Evolutionary conservation across 1,284 basidiomycete genomes (phyloP).

Genomic region (Moesziomyces sp.): DNA sequence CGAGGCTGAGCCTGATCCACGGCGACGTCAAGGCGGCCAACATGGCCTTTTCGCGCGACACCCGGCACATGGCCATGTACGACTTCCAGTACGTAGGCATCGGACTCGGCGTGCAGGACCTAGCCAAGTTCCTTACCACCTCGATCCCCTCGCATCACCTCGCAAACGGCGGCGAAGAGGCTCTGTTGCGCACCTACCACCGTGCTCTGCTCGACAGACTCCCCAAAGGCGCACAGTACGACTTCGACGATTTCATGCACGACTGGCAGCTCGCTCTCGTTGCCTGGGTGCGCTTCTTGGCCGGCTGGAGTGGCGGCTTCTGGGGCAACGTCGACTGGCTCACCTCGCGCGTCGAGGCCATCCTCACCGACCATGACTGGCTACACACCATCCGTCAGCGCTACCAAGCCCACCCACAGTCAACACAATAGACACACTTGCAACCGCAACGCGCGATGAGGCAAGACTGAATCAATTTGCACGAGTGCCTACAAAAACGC

Average conservation of each 20-base stretch:
- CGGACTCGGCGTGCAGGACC: slow-evolving; percentile 44
- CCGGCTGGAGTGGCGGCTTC: slow-evolving; percentile 49
- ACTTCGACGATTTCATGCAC: slow-evolving; percentile 14
- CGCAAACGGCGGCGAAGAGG: slow-evolving; percentile 8
- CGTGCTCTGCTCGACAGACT: not conserved
- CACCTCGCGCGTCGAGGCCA: slow-evolving; percentile 15
- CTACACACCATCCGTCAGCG: slow-evolving; percentile 4
- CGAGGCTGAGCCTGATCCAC: slow-evolving; percentile 35
- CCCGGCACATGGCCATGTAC: slow-evolving; percentile 35
- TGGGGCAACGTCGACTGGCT: slow-evolving; percentile 54
- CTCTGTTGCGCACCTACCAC: slow-evolving; percentile 32
- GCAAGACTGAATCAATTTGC: slow-evolving; percentile 1
- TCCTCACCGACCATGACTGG: slow-evolving; percentile 35
- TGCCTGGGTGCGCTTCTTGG: slow-evolving; percentile 47
- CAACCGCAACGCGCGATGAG: not conserved
- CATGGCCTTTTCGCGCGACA: slow-evolving; percentile 39
- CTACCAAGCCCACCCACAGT: not conserved
- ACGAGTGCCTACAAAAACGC: not conserved
- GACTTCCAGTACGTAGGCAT: slow-evolving; percentile 56
- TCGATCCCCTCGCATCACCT: slow-evolving; percentile 15
- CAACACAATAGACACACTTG: not conserved
- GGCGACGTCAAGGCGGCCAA: slow-evolving; percentile 56
- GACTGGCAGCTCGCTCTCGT: slow-evolving; percentile 51
- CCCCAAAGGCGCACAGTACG: slow-evolving; percentile 18
- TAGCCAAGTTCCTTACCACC: slow-evolving; percentile 51